Evolutionary conservation across 148 eudicot species (phyloP), one percentile per base, ranked within the genome.

Genomic region (Cornus controversa): DNA sequence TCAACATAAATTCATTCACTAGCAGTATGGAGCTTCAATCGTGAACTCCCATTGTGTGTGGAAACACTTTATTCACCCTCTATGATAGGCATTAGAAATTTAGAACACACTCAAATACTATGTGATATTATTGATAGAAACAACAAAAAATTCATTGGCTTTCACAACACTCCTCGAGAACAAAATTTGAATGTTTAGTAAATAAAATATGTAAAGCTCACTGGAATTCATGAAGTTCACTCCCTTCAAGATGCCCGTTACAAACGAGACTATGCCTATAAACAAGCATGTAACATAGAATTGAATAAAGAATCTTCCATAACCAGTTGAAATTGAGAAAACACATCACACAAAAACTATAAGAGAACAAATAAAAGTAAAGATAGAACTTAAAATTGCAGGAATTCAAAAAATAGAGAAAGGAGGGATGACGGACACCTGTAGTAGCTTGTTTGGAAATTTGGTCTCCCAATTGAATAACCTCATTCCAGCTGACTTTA

Each of bases 391-490:
- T 18, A 10, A 62, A n/a, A 31, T 36, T 10, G 67, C 67, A 74
- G 53, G 47, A 63, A 37, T n/a, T 13, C 29, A 22, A 40, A 24
- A 67, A 45, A 40, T 15, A 75, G 67, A 66, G 65, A 66, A 65
- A 60, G 60, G n/a, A 73, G 18, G 26, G 68, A 34, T 34, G 29
- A 4, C n/a, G n/a, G n/a, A 23, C 84, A 94, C 97, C 95, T 64
- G 82, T 84, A 70, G 97, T 94, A 69, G 97, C 96, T 75, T 91
- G 91, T 79, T 93, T 94, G 86, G 92, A 91, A 76, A 94, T 82
- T 71, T 90, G 96, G 76, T 94, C 97, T 1, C 91, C 91, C 85
- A 91, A 73, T 57, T 90, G 87, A 79, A 91, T 73, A 9, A 89
- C 96, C 31, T 94, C 93, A 73, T 86, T 86, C 98, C 97, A 94